A percentile compares a stretch with the other conserved stretches of the same genome.
These are phyloP conservation scores for Hymenoscyphus infarciens DNA, from an alignment of 2,329 filamentous ascomycete genomes.

Conservation along the genomic window DNA sequence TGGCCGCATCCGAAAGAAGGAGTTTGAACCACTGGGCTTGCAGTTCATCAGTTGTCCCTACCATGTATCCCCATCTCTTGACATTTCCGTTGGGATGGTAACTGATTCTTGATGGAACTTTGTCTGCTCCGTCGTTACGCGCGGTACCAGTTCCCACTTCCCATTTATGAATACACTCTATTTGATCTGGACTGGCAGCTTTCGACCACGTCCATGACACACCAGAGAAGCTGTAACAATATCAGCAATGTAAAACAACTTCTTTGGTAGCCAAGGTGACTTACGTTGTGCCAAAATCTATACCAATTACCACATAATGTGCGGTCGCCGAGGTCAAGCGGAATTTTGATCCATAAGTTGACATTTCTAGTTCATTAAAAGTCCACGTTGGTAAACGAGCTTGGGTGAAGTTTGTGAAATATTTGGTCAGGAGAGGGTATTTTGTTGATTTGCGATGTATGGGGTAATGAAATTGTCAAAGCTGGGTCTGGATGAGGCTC, in stretches of 20 bases:
- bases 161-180: conserved; percentile 7
- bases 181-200: conserved; percentile 7
- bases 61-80: conserved; percentile 12
- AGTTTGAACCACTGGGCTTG: conserved; percentile 15
- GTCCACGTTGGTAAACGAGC: too few relatives aligned
- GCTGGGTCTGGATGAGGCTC: too few relatives aligned
- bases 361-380: background rate
- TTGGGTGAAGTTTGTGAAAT: too few relatives aligned
- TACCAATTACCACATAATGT: conserved; percentile 12
- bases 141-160: background rate
- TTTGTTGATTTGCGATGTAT: too few relatives aligned
- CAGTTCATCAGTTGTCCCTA: background rate
- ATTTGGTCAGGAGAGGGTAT: too few relatives aligned
- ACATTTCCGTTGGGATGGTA: conserved; percentile 9
- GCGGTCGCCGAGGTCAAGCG: background rate
- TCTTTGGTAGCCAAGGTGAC: background rate
- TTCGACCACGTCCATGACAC: conserved; percentile 11
- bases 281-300: conserved; percentile 17
- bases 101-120: conserved; percentile 11
- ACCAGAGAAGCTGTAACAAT: conserved; percentile 9
- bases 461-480: too few relatives aligned
- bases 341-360: too few relatives aligned
- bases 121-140: conserved; percentile 7
- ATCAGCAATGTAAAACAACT: background rate
- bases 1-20: conserved; percentile 5